These are phyloP conservation scores for Cudoniella acicularis DNA, from an alignment of 495 filamentous ascomycete species.

Conservation along the genomic window DNA sequence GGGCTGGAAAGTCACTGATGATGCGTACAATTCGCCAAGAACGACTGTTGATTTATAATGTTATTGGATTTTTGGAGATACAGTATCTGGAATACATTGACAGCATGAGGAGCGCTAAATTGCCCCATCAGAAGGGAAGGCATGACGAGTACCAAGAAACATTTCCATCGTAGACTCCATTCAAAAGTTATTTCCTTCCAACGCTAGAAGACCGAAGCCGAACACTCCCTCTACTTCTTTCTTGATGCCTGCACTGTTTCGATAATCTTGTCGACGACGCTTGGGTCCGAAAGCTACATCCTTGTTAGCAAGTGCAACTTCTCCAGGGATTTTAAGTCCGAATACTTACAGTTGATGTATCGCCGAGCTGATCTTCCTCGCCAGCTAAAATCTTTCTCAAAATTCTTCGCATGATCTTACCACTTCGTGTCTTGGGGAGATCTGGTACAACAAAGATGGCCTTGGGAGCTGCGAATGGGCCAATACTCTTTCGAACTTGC, in stretches of 20 bases:
- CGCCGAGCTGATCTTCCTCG: conserved; percentile 95
- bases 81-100: neutral
- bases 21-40: neutral
- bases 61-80: neutral
- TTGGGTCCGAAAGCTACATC: conserved; percentile 78
- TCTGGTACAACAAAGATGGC: conserved; percentile 85
- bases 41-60: neutral
- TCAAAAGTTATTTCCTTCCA: neutral
- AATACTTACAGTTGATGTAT: conserved; percentile 80
- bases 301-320: conserved; percentile 32
- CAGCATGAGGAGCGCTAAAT: neutral
- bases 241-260: conserved; percentile 60
- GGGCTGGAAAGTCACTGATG: no score
- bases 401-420: conserved; percentile 99
- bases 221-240: conserved; percentile 37
- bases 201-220: neutral
- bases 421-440: conserved; percentile 91
- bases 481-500: conserved; percentile 95
- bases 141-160: neutral
- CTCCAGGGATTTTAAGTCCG: neutral
- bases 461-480: conserved; percentile 95
- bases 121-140: neutral
- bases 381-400: conserved; percentile 93
- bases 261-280: conserved; percentile 87
- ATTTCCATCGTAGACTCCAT: neutral